Evolutionary conservation across 1,139 yeast genomes (phyloP), one percentile per base, ranked within the genome.

Genomic region (Debaryomyces subglobosus): DNA sequence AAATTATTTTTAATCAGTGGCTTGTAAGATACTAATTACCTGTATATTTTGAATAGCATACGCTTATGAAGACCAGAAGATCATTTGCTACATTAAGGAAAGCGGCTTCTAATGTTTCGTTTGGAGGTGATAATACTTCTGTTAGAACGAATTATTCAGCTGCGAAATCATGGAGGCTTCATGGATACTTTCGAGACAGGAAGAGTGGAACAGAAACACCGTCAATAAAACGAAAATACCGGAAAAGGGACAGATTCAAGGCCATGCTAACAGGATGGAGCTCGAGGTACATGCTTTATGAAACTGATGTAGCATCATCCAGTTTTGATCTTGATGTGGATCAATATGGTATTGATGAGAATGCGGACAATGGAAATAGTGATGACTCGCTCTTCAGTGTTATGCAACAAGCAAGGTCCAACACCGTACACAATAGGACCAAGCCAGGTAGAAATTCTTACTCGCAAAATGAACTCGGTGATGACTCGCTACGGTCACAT

Each of bases 181-280:
- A 21, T 20, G 20, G 35, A 20, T 16, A 18, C 10, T 24, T 24
- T 6, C 18, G 30, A n/a, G 8, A 23, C 27, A 25, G 18, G 15
- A 24, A 4, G 4, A 15, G 8, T 4, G n/a, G 21, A 10, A 15
- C 16, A 23, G 30, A 37, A 24, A 23, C 9, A 7, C 15, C 18
- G 5, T 20, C 27, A 36, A 21, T 15, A 21, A 23, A n/a, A 5
- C 24, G 30, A 15, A n/a, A 10, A 15, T n/a, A 10, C 27, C 36
- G 46, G 13, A 43, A 43, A 36, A 20, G 46, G 27, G 46, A 43
- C 29, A 34, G 35, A 13, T 23, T 43, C 15, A 34, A 24, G 35
- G 35, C 46, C 3, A 3, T 41, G 10, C 30, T 43, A 30, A 21
- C 20, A 7, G 13, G 39, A 18, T 15, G 44, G 23, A 12, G 32